Conservation (phyloP, 2,329 filamentous ascomycete genomes). For the Cercospora sesami region DNA sequence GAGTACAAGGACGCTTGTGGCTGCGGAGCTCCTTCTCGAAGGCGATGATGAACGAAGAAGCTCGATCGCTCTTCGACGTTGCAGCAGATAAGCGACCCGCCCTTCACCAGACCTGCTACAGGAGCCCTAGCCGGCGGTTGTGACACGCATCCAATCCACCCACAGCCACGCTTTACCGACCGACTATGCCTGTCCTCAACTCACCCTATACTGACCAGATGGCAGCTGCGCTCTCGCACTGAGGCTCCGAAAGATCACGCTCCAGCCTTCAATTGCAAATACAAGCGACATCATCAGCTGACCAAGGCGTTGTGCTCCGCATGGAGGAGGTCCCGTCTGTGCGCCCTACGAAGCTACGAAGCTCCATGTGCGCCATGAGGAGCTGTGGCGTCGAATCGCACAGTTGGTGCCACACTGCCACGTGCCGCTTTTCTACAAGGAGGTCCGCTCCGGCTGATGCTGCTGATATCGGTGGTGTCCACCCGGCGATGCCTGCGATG, state of each 20-base stretch:
- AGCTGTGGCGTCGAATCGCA: background rate
- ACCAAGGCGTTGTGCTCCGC: background rate
- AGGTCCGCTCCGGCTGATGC: slow-evolving; percentile 9
- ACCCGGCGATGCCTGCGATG: background rate
- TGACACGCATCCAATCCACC: background rate
- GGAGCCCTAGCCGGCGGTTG: background rate
- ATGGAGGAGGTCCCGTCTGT: background rate
- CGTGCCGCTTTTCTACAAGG: slow-evolving; percentile 10
- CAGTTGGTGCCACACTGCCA: slow-evolving; percentile 1
- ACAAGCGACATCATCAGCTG: background rate
- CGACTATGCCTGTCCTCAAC: background rate
- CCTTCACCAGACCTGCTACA: background rate
- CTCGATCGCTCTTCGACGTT: background rate
- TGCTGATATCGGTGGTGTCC: background rate
- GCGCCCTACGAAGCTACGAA: slow-evolving; percentile 3
- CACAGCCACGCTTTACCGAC: background rate
- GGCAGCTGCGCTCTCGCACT: background rate
- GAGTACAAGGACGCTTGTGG: background rate
- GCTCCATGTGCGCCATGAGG: background rate
- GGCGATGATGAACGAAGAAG: background rate
- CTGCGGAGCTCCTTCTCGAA: background rate
- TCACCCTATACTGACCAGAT: background rate
- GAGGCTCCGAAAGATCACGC: background rate
- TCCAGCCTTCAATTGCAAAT: background rate
- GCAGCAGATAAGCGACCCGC: background rate